A percentile compares a stretch with the other conserved stretches of the same genome.
phyloP scores from a whole-genome alignment of 306 rosid genomes.

The Cucumis melo region DNA sequence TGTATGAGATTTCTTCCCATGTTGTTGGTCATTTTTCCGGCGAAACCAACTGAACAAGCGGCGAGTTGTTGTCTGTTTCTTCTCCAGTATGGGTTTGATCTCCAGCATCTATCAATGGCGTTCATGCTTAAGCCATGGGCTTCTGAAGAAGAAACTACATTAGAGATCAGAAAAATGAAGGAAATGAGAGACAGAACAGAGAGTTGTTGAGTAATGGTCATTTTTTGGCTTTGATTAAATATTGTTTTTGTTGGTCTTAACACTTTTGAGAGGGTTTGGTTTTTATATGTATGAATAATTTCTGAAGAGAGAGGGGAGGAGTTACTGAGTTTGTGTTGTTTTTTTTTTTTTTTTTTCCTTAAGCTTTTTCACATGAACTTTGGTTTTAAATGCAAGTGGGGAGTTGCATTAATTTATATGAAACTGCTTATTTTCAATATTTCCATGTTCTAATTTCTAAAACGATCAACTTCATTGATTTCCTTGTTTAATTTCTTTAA shows the following conservation, averaged over 20 bases:
- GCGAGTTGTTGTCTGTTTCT: constrained; percentile 24
- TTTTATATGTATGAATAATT: not conserved
- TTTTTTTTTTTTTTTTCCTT: no score
- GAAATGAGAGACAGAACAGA: not conserved
- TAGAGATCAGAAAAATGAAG: not conserved
- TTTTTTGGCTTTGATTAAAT: not conserved
- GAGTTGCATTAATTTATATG: no score
- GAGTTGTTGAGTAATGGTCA: not conserved
- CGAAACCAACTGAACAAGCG: constrained; percentile 25
- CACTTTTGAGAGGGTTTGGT: not conserved
- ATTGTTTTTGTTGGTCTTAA: not conserved
- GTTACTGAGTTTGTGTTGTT: not conserved
- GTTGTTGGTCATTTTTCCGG: constrained; percentile 32
- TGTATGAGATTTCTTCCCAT: constrained; percentile 13
- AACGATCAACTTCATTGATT: no score
- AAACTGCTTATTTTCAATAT: no score
- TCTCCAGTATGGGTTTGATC: constrained; percentile 26
- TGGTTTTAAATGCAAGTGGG: no score
- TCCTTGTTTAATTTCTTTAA: no score
- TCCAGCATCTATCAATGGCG: constrained; percentile 31
- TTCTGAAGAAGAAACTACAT: not conserved
- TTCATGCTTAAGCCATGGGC: constrained; percentile 9
- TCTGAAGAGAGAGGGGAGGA: no score
- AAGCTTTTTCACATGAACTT: no score
- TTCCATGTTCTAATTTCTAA: no score